Evolutionary conservation across 192 early-diverging fungal species (phyloP).

Genomic region (Linnemannia elongata): DNA sequence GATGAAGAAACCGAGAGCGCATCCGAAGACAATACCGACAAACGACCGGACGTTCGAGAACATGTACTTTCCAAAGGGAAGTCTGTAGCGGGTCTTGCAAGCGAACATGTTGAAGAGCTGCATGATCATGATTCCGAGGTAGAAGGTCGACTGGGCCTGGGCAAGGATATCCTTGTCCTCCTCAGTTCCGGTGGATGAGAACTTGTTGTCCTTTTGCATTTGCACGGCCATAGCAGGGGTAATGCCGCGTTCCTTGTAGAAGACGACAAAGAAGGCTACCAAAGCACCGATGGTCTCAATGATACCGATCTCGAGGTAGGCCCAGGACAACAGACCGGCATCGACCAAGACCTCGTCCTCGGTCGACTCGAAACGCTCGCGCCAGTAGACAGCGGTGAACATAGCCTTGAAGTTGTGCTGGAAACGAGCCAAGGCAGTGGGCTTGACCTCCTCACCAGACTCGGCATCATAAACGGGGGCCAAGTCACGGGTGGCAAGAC

Average conservation of each 20-base stretch:
- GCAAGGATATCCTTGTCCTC: slow-evolving; percentile 77
- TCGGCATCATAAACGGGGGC: slow-evolving; percentile 63
- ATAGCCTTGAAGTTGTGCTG: slow-evolving; percentile 53
- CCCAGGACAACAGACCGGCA: slow-evolving; percentile 81
- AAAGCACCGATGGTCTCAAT: slow-evolving; percentile 83
- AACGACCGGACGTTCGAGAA: slow-evolving; percentile 84
- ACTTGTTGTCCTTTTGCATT: slow-evolving; percentile 70
- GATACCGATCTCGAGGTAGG: slow-evolving; percentile 89
- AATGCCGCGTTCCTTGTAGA: slow-evolving; percentile 74
- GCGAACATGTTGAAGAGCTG: slow-evolving; percentile 97
- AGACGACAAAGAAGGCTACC: slow-evolving; percentile 83
- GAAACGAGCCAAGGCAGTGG: slow-evolving; percentile 42
- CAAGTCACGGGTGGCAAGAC: slow-evolving; percentile 62
- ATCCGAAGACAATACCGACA: slow-evolving; percentile 77
- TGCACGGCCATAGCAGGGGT: slow-evolving; percentile 70
- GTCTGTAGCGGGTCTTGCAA: slow-evolving; percentile 82
- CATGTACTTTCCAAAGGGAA: slow-evolving; percentile 87
- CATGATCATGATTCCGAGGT: slow-evolving; percentile 84
- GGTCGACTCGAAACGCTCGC: slow-evolving; percentile 71
- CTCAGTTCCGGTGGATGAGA: slow-evolving; percentile 33
- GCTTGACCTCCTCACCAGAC: slow-evolving; percentile 62
- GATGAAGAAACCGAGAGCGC: slow-evolving; percentile 75
- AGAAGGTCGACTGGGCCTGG: slow-evolving; percentile 85
- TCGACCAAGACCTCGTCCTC: slow-evolving; percentile 94
- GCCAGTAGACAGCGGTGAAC: slow-evolving; percentile 72